phyloP scores from a whole-genome alignment of 2,329 filamentous ascomycete species.

The Didymella segeticola region DNA sequence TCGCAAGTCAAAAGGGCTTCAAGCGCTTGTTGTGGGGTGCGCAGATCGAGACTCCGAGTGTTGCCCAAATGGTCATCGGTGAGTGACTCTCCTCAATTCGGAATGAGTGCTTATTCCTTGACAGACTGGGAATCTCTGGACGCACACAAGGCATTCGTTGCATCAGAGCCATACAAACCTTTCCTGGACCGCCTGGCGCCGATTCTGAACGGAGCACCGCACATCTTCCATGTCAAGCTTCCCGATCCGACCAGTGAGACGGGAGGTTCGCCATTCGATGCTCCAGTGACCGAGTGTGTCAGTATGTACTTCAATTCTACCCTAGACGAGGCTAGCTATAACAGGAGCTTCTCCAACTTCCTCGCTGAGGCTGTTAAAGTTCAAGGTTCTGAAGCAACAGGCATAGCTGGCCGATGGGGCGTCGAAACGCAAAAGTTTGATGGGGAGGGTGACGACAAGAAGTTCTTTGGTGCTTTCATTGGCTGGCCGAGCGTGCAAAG shows the following conservation, averaged over 20 bases:
- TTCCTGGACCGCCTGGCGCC: constrained; percentile 45
- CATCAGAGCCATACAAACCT: constrained; percentile 44
- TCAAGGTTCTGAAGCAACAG: constrained; percentile 29
- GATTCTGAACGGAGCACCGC: constrained; percentile 35
- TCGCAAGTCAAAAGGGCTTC: constrained; percentile 48
- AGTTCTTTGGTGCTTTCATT: constrained; percentile 53
- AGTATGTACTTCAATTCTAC: constrained; percentile 52
- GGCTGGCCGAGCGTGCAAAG: constrained; percentile 61
- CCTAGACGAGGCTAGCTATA: constrained; percentile 32
- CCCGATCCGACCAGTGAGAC: constrained; percentile 4
- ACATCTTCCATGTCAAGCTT: constrained; percentile 48
- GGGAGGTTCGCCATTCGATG: constrained; percentile 36
- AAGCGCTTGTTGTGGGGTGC: constrained; percentile 47
- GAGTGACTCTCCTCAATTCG: constrained; percentile 15
- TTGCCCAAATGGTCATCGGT: constrained; percentile 52
- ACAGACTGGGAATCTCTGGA: constrained; percentile 54
- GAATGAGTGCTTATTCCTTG: neutral
- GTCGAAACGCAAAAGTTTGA: constrained; percentile 36
- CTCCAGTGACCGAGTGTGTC: constrained; percentile 59
- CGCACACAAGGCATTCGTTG: constrained; percentile 52
- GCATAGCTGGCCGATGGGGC: constrained; percentile 46
- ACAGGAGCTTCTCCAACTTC: constrained; percentile 49
- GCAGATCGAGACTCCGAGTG: constrained; percentile 49
- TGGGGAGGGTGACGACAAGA: constrained; percentile 37
- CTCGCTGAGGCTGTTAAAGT: constrained; percentile 42